phyloP scores from a whole-genome alignment of 805 yeast genomes.

The Hanseniaspora vineae region DNA sequence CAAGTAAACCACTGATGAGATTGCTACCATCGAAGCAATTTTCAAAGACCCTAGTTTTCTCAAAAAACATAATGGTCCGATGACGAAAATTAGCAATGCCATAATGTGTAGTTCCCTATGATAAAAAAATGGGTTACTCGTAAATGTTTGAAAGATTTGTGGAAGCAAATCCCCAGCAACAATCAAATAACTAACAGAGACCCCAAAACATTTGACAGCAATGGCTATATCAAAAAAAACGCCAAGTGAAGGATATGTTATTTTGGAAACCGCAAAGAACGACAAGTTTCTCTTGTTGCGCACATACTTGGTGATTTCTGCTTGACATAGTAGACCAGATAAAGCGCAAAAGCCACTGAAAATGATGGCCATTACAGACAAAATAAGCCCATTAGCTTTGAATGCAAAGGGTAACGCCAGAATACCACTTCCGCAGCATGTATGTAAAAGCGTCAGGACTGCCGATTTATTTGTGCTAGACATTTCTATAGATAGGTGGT shows the following conservation, averaged over 20 bases:
- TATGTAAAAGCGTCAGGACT: constrained; percentile 22
- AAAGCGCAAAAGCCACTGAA: constrained; percentile 19
- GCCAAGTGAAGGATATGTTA: constrained; percentile 47
- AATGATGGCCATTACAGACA: constrained; percentile 14
- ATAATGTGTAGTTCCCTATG: constrained; percentile 49
- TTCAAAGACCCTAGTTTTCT: constrained; percentile 70
- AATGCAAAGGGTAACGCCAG: constrained; percentile 67
- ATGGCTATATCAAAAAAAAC: constrained; percentile 56
- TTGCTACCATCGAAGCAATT: constrained; percentile 74
- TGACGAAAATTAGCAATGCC: constrained; percentile 33
- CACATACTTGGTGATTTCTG: constrained; percentile 41
- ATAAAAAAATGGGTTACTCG: constrained; percentile 13
- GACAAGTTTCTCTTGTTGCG: constrained; percentile 46
- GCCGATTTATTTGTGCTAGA: constrained; percentile 15
- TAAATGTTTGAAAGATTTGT: constrained; percentile 21
- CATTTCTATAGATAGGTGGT: neutral
- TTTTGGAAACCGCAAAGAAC: constrained; percentile 47
- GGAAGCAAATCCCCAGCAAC: constrained; percentile 66
- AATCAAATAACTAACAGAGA: constrained; percentile 52
- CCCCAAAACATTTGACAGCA: constrained; percentile 61
- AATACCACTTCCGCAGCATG: constrained; percentile 46
- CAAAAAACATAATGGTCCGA: constrained; percentile 49
- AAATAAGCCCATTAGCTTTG: constrained; percentile 22
- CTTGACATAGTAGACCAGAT: constrained; percentile 48
- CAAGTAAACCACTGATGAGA: constrained; percentile 68